Conservation (phyloP, 2,329 filamentous ascomycete species). For the Scedosporium boydii region DNA sequence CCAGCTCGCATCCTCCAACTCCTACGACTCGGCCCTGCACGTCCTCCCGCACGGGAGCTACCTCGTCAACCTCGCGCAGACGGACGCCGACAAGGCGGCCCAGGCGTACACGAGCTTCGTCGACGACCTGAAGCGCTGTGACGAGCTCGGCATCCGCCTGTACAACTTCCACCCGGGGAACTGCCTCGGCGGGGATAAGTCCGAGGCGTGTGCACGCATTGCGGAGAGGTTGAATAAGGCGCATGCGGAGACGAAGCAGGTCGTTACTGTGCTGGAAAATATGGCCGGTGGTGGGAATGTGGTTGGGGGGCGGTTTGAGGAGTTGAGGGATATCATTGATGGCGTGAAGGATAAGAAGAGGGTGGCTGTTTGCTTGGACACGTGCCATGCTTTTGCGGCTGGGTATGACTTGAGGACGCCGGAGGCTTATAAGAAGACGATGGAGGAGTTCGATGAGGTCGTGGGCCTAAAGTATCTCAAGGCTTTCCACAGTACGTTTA, state of each 20-base stretch:
- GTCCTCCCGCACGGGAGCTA: constrained; percentile 92
- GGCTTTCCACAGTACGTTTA: constrained; percentile 57
- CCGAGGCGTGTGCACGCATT: constrained; percentile 67
- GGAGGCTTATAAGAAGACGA: constrained; percentile 60
- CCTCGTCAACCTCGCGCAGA: constrained; percentile 88
- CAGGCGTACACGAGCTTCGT: constrained; percentile 82
- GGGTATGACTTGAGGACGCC: constrained; percentile 82
- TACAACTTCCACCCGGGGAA: constrained; percentile 98
- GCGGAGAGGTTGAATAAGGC: constrained; percentile 74
- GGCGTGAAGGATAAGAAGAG: constrained; percentile 70
- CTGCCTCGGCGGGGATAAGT: constrained; percentile 56
- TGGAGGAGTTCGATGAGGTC: constrained; percentile 64
- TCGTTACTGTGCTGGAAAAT: constrained; percentile 83
- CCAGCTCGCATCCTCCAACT: constrained; percentile 55
- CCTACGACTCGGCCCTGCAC: constrained; percentile 62
- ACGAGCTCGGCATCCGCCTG: constrained; percentile 74
- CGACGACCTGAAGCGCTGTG: constrained; percentile 80
- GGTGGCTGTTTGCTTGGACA: constrained; percentile 92
- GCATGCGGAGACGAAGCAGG: constrained; percentile 63
- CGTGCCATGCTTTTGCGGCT: constrained; percentile 90
- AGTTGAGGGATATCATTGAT: constrained; percentile 75
- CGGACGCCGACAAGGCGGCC: constrained; percentile 66
- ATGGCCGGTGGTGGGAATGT: constrained; percentile 90
- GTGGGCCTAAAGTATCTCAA: constrained; percentile 74
- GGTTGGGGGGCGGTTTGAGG: constrained; percentile 76